Evolutionary conservation across 1,139 yeast genomes (phyloP), one percentile per base, ranked within the genome.

Genomic region (Yamadazyma jaroonii): DNA sequence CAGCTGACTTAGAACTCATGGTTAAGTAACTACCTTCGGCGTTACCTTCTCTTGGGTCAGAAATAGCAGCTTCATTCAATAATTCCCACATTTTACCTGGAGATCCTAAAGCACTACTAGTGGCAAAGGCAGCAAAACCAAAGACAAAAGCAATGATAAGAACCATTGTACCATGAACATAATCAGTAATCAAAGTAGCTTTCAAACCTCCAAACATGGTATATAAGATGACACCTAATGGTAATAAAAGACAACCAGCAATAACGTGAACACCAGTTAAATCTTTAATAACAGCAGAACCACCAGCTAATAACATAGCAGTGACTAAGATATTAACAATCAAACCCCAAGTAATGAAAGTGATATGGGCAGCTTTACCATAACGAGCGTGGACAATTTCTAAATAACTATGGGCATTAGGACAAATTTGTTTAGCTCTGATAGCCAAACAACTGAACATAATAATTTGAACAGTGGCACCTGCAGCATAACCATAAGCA

Each of bases 161-260:
- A 52, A 81, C 78, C 36, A 79, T 79, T 36, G 51, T 79, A 2
- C 79, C 88, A 61, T 88, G 96, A 39, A 81, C 77, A 56, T 84
- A 89, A 59, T 88, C 97, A 6, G 96, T 87, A 53, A 88, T 66
- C 61, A 88, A 86, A 4, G 96, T 88, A 20, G 96, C 95, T 58
- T 84, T 87, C 53, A 89, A 77, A 53, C 96, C 96, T 44, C 96
- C 96, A 49, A 85, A 84, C 39, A 87, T 62, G 3, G 96, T 88
- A 62, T 87, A 88, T 31, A 85, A 62, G 28, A 86, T 81, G 34
- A 86, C 95, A 46, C 95, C 95, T 23, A 88, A 63, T 2, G 96
- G 96, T 36, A 88, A 69, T 38, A 88, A 64, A 59, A 85, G 82
- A 60, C 88, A 79, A 2, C 89, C 86, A 10, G 96, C 96, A 20